phyloP scores from a whole-genome alignment of 2,329 filamentous ascomycete genomes.

The Bipolaris gigantea region DNA sequence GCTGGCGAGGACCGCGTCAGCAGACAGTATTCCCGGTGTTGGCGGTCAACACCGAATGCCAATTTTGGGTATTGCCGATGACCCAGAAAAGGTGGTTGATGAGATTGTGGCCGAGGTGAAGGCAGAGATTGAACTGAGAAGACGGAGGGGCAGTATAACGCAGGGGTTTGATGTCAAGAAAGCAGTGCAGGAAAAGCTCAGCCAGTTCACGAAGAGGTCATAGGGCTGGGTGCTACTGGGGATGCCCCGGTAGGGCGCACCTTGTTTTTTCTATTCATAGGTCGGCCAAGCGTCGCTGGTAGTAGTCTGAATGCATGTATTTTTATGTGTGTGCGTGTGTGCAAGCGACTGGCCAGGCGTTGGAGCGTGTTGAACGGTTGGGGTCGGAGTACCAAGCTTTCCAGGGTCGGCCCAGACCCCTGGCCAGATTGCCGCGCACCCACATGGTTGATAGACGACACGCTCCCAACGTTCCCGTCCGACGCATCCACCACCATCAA shows the following conservation, averaged over 20 bases:
- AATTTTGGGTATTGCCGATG: constrained; percentile 75
- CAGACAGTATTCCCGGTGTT: constrained; percentile 53
- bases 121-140: constrained; percentile 68
- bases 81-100: constrained; percentile 73
- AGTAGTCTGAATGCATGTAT: too few relatives aligned
- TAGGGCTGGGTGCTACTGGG: background rate
- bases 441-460: background rate
- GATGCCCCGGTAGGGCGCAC: background rate
- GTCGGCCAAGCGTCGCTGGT: too few relatives aligned
- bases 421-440: constrained; percentile 1
- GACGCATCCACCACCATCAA: too few relatives aligned
- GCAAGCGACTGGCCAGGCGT: too few relatives aligned
- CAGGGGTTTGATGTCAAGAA: constrained; percentile 42
- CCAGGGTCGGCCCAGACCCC: background rate
- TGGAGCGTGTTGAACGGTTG: background rate
- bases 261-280: too few relatives aligned
- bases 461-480: too few relatives aligned
- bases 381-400: background rate
- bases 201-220: constrained; percentile 33
- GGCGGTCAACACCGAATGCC: constrained; percentile 55
- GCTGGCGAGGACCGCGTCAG: constrained; percentile 56
- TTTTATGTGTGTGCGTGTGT: too few relatives aligned
- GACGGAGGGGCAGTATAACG: constrained; percentile 47
- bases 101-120: constrained; percentile 77
- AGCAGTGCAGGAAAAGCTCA: constrained; percentile 43